Evolutionary conservation across 2,329 filamentous ascomycete genomes (phyloP).

Genomic region (Boeremia exigua): DNA sequence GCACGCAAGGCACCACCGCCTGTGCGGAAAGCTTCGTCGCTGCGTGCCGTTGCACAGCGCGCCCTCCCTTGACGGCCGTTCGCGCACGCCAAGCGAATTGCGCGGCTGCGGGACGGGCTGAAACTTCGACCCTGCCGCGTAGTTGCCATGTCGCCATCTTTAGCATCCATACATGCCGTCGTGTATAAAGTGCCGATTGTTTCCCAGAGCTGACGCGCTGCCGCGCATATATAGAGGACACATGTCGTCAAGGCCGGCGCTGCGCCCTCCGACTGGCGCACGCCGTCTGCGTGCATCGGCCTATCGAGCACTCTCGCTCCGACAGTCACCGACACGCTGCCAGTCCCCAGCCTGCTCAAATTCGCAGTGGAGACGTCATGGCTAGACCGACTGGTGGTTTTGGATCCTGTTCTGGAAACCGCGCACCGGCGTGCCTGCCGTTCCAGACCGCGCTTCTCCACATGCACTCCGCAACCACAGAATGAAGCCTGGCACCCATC

Average conservation of each 20-base stretch:
- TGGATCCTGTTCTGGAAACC: constrained; percentile 2
- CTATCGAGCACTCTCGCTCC: not conserved
- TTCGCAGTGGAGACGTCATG: constrained; percentile 7
- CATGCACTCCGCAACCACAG: not conserved
- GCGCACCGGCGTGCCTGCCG: constrained; percentile 5
- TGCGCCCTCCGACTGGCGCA: constrained; percentile 6
- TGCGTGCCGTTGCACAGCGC: constrained; percentile 3
- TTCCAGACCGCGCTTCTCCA: constrained; percentile 13
- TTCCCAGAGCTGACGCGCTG: constrained; percentile 1
- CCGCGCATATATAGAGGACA: not conserved
- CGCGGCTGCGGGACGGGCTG: constrained; percentile 15
- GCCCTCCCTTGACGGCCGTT: constrained; percentile 11
- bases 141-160: constrained; percentile 1
- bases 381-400: not conserved
- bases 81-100: constrained; percentile 8
- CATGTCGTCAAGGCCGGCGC: constrained; percentile 4
- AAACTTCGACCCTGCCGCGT: constrained; percentile 8
- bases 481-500: not conserved
- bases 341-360: not conserved
- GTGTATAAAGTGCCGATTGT: constrained; percentile 1
- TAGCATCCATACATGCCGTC: constrained; percentile 2
- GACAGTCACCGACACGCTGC: not conserved
- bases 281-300: not conserved
- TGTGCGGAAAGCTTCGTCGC: not conserved
- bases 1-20: constrained; percentile 2